Conservation (phyloP, 148 eudicot species). For the Dianthus caryophyllus region DNA sequence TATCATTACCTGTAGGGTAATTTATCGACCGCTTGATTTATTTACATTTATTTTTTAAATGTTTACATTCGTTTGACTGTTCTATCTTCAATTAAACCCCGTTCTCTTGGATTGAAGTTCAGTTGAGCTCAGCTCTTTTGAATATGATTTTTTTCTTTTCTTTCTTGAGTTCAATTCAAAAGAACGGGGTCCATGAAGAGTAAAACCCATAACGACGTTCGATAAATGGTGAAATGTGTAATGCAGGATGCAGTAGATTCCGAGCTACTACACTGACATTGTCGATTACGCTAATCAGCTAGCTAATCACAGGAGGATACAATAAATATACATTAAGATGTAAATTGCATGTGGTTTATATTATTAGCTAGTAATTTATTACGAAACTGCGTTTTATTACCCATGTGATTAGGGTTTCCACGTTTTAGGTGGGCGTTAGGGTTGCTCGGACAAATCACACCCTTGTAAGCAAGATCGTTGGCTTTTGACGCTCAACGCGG, state of each 20-base stretch:
- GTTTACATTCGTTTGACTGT: too few species aligned
- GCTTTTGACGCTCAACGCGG: too few species aligned
- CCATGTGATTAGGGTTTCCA: neutral
- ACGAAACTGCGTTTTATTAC: conserved; percentile 9
- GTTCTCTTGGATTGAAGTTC: too few species aligned
- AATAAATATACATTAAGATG: conserved; percentile 5
- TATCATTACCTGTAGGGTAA: conserved; percentile 50
- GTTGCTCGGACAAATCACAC: too few species aligned
- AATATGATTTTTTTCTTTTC: too few species aligned
- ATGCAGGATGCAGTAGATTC: conserved; percentile 24
- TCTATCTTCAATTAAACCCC: too few species aligned
- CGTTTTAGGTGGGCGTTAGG: too few species aligned
- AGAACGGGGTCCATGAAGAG: too few species aligned
- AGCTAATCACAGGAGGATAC: conserved; percentile 28
- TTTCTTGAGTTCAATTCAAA: neutral
- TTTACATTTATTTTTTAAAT: too few species aligned
- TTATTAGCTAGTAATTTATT: conserved; percentile 20
- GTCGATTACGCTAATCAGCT: conserved; percentile 20
- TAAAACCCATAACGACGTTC: neutral
- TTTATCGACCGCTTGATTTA: neutral
- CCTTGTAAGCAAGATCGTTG: too few species aligned
- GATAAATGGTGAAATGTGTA: neutral
- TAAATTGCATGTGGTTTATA: conserved; percentile 15
- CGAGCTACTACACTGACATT: conserved; percentile 22
- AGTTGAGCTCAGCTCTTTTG: too few species aligned